Base-by-base conservation (phyloP, 106 monocot species). In the Dioscorea dumetorum region DNA sequence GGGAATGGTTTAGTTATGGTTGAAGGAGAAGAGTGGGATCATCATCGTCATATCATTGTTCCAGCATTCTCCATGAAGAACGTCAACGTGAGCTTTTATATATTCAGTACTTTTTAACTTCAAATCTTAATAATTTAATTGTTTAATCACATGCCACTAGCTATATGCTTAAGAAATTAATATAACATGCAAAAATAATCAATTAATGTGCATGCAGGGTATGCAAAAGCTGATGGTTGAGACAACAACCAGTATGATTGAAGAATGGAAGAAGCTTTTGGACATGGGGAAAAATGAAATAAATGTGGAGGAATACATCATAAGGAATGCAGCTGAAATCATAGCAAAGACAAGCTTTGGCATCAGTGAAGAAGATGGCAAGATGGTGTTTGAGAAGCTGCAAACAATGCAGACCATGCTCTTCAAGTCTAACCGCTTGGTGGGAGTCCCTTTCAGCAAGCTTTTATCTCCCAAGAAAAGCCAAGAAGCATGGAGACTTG, bases 271-370 rank as follows among this genome's bases (percentile, higher is more conserved):
- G 35, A 32, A 66, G 5, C 35, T 10, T 0, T 8, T 83, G 5
- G 64, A 75, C 4, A 24, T 34, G 2, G 87, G 82, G 31, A 23
- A 63, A 8, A 4, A 24, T 0, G 78, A 84, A 24, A 72, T 90
- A 15, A 75, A 94, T 24, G 75, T 85, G n/a, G 80, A 85, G 80
- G 51, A 61, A 22, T 63, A 79, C 8, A 34, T 94, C 62, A 77
- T 13, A 18, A 56, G 35, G 22, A 94, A 87, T 22, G 87, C 90
- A 1, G 94, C 87, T 1, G 87, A 94, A 33, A 90, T 94, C 68
- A 90, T 94, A 23, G 84, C 80, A 1, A 85, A 73, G 68, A 57
- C 82, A 8, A 81, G 84, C 73, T 87, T 90, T 58, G 94, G 90
- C 33, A 74, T 82, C 32, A 72, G 41, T 74, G 60, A 80, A 9